Evolutionary conservation across 2,329 filamentous ascomycete species (phyloP).

Genomic region (Podosphaera fusca): DNA sequence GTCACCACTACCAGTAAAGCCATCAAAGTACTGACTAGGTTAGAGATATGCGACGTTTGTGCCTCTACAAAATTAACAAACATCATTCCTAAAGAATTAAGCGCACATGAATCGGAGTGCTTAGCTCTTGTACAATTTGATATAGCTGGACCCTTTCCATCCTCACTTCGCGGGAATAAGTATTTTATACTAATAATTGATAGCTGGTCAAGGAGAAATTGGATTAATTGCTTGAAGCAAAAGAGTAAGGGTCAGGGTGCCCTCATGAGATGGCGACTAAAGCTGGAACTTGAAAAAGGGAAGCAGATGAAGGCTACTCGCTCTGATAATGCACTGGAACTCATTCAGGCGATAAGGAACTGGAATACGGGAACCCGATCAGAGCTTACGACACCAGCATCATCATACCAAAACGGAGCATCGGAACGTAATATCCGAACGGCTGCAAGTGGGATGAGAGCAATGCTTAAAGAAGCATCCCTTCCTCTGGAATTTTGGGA

Average conservation of each 20-base stretch:
- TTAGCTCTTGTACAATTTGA: background rate
- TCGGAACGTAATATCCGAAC: background rate
- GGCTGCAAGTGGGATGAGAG: background rate
- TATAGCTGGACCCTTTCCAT: background rate
- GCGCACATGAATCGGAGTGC: background rate
- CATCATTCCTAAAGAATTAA: background rate
- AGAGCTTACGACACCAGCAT: background rate
- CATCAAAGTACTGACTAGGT: background rate
- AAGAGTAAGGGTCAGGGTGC: background rate
- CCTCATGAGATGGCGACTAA: too few relatives aligned
- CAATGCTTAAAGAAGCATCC: background rate
- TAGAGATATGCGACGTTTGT: background rate
- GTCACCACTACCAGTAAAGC: background rate
- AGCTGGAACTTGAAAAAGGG: background rate
- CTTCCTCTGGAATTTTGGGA: slow-evolving; percentile 1
- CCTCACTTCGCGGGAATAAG: background rate
- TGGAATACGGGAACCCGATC: background rate
- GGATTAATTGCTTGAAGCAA: background rate
- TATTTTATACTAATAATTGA: background rate
- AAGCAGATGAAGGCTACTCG: background rate
- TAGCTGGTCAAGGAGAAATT: background rate
- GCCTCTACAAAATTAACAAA: background rate
- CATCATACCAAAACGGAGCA: background rate
- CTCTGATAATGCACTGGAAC: background rate
- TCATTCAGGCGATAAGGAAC: background rate